Conservation (phyloP, 2,329 filamentous ascomycete genomes). For the Lasiodiplodia hormozganensis region DNA sequence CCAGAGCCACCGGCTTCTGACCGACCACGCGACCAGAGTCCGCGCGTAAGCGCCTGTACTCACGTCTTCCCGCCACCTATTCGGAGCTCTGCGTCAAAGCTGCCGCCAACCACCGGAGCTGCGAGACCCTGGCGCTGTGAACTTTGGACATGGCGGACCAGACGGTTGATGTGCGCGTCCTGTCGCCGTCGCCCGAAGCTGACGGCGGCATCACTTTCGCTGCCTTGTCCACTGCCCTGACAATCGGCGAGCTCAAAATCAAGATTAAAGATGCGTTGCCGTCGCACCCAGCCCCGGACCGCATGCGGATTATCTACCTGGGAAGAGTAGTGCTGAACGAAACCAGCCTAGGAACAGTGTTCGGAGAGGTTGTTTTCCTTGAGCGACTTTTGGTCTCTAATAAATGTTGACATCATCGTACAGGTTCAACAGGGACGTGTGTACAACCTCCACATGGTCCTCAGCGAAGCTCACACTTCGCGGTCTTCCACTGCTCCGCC, state of each 20-base stretch:
- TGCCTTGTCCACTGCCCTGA: slow-evolving; percentile 47
- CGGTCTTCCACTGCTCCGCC: slow-evolving; percentile 46
- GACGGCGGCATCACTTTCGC: slow-evolving; percentile 43
- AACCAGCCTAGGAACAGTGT: slow-evolving; percentile 56
- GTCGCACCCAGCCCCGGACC: slow-evolving; percentile 43
- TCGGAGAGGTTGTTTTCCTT: slow-evolving; percentile 49
- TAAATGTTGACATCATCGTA: background rate
- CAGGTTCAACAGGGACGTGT: slow-evolving; percentile 40
- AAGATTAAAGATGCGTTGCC: slow-evolving; percentile 59
- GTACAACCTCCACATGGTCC: slow-evolving; percentile 30
- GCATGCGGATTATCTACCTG: slow-evolving; percentile 65
- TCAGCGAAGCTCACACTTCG: slow-evolving; percentile 34
- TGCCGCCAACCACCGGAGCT: slow-evolving; percentile 34
- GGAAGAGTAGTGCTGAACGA: slow-evolving; percentile 60
- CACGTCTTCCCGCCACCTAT: slow-evolving; percentile 26
- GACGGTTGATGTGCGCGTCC: slow-evolving; percentile 46
- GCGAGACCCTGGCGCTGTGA: slow-evolving; percentile 37
- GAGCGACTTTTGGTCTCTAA: background rate
- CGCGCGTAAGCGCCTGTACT: slow-evolving; percentile 5
- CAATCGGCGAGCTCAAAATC: slow-evolving; percentile 60
- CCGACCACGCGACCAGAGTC: slow-evolving; percentile 1
- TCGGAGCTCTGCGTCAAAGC: background rate
- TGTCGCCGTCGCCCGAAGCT: slow-evolving; percentile 49
- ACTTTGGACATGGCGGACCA: slow-evolving; percentile 10
- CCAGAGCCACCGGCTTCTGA: background rate